Base-by-base conservation (phyloP, 345 rosid genomes). In the Moringa oleifera region DNA sequence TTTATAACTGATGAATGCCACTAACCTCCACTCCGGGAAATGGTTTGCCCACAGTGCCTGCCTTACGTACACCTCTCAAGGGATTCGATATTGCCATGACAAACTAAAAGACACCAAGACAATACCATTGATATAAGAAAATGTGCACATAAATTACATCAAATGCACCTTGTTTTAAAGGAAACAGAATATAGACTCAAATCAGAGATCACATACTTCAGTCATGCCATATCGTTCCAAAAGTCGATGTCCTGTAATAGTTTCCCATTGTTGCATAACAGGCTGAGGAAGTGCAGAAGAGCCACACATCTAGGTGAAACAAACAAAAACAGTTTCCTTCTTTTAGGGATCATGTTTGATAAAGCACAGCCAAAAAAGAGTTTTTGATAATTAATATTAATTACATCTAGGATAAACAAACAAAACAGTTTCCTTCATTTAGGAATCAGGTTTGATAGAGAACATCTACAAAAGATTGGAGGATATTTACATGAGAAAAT, bases 221-320 rank as follows among this genome's bases (percentile, higher is more conserved):
- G 99, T 90, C 99, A 94, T 94, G 64, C 99, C 99, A 65, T 90
- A 94, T 71, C 99, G 83, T 77, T 94, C 99, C 80, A 94, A 73
- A 62, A 94, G 97, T 61, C 93, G 83, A 58, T 94, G 97, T 25
- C 96, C 95, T 20, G 99, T 94, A 74, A 94, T 90, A 56, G 75
- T 69, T 79, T 94, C 99, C 99, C 99, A 94, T 67, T 73, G 83
- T 67, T 85, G 87, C 97, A 94, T 88, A 73, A 94, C 85, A 10
- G 97, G 95, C 68, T 80, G 77, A 67, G 99, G 99, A 46, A 94
- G 95, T 73, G 97, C 95, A 37, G 99, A 85, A 65, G 99, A 94
- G 63, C 99, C 99, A 69, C 83, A 86, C 99, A 94, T 94, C 97
- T 94, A 33, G 71, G 53, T 6, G 23, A 59, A 50, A 54, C 18